Conservation (phyloP, 139 green algal species). For the Mesostigma viride region DNA sequence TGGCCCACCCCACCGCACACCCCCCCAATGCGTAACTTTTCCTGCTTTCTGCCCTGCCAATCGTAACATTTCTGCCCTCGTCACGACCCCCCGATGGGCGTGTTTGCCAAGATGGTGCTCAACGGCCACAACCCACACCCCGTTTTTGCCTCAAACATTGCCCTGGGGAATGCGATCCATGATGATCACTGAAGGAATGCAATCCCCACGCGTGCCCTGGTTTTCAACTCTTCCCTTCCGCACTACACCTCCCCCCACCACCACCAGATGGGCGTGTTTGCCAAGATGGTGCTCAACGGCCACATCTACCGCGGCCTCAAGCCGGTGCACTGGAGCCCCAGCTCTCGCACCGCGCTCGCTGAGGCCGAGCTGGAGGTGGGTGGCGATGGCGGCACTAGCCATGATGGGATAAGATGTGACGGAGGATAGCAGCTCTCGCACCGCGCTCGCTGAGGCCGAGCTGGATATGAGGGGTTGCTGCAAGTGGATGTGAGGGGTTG, state of each 20-base stretch:
- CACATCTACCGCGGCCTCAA: constrained; percentile 88
- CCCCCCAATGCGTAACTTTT: no score
- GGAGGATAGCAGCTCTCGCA: constrained; percentile 72
- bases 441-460: constrained; percentile 93
- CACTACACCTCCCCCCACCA: not conserved
- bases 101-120: constrained; percentile 91
- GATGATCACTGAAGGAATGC: no score
- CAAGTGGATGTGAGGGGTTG: no score
- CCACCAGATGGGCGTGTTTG: constrained; percentile 69
- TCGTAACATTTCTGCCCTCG: not conserved
- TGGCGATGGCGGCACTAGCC: no score
- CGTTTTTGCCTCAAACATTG: no score
- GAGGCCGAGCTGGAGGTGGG: constrained; percentile 88
- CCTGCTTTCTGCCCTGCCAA: no score
- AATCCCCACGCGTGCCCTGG: no score
- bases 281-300: constrained; percentile 85
- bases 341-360: constrained; percentile 81
- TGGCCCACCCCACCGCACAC: no score
- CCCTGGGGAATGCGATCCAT: no score
- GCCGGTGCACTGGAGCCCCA: constrained; percentile 94
- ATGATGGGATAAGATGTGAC: no score
- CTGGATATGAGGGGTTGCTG: constrained; percentile 79
- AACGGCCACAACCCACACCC: constrained; percentile 97
- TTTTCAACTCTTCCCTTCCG: not conserved
- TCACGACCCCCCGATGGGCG: constrained; percentile 33